Evolutionary conservation across 1,139 yeast genomes (phyloP).

Genomic region (Pneumocystis jirovecii): DNA sequence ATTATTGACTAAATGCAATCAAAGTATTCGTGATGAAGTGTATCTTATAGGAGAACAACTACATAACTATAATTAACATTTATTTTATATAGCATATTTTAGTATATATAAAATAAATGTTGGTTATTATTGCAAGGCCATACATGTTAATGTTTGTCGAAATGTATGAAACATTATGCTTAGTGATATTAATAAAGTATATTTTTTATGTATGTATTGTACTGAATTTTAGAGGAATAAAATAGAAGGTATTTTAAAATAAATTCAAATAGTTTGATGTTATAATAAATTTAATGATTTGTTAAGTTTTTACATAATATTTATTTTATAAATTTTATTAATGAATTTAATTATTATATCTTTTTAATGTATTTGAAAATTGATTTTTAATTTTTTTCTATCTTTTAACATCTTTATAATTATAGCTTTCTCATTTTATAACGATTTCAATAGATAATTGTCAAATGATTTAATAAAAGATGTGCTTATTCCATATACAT

Average conservation of each 20-base stretch:
- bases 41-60: conserved; percentile 25
- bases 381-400: conserved; percentile 16
- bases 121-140: background rate
- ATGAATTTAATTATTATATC: conserved; percentile 1
- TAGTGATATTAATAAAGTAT: background rate
- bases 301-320: background rate
- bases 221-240: background rate
- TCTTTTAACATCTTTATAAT: conserved; percentile 43
- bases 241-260: background rate
- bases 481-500: conserved; percentile 80
- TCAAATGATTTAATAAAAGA: conserved; percentile 77
- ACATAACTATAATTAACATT: conserved; percentile 18
- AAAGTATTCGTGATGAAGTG: conserved; percentile 22
- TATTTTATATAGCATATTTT: background rate
- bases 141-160: background rate
- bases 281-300: background rate
- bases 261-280: background rate
- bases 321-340: background rate
- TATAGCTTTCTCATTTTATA: conserved; percentile 30
- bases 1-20: conserved; percentile 16
- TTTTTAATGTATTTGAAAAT: conserved; percentile 7
- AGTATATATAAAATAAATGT: background rate
- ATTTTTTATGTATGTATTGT: background rate
- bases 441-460: conserved; percentile 39
- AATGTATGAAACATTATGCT: background rate